Evolutionary conservation across 108 stramenopile genomes (phyloP), one percentile per base, ranked within the genome.

Genomic region (Seminavis robusta): DNA sequence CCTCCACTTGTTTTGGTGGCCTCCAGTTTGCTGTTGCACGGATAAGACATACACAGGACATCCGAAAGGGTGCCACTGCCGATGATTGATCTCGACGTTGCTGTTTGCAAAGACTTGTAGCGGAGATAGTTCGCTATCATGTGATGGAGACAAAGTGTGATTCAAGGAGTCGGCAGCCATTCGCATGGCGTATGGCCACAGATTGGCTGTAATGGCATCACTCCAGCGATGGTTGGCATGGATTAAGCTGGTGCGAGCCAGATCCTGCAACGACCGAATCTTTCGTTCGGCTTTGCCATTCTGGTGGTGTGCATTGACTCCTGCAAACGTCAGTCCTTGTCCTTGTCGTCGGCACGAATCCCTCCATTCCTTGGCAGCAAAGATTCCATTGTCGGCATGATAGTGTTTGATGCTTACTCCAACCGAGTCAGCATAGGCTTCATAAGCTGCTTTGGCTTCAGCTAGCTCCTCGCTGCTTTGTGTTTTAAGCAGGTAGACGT

Each of bases 371-470:
- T 72, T 53, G 24, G 64, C 79, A 0, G 37, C 48, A 29, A 71
- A 84, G 1, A 69, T 49, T 1, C 83, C 79, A 52, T 85, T 85
- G 45, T 85, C 79, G 13, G 76, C 76, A 36, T 78, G 76, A 51
- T 78, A 84, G 10, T 48, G 47, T 30, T 65, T 29, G 4, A 74
- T 53, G 19, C 10, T 59, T 0, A 65, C 33, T 5, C 63, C 63
- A 25, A 23, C 33, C 9, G 36, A 33, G 2, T 10, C 0, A 0
- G 63, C 40, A 36, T 60, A 47, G 8, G 20, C 31, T 47, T 81
- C 80, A 38, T 69, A 81, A 0, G 80, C 75, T 46, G 9, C 11
- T 38, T 73, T 76, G 4, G 57, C 75, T 23, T 65, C 19, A 0
- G 77, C n/a, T 0, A 72, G 73, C 29, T 73, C 74, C 8, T 70